These are phyloP conservation scores for Candida methanosorbosa DNA, from an alignment of 805 yeast genomes.

Conservation along the genomic window DNA sequence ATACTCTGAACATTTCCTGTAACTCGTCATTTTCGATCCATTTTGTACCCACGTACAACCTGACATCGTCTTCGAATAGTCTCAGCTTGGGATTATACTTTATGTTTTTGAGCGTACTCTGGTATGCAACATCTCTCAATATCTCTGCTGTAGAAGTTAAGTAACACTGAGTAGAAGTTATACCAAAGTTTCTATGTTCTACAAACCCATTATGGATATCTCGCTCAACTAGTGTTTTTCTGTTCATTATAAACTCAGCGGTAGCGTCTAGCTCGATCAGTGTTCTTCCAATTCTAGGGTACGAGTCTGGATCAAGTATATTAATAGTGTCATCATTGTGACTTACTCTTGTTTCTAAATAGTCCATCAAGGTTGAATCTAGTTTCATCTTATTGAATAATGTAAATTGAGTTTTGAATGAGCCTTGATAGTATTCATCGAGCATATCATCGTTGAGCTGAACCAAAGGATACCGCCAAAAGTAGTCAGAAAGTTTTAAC, in stretches of 20 bases:
- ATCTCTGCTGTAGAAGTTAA: slow-evolving; percentile 45
- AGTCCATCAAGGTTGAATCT: slow-evolving; percentile 23
- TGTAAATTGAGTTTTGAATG: slow-evolving; percentile 15
- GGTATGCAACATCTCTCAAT: slow-evolving; percentile 48
- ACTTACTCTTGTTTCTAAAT: slow-evolving; percentile 14
- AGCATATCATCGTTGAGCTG: slow-evolving; percentile 3
- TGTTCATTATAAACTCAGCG: slow-evolving; percentile 53
- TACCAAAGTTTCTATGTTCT: slow-evolving; percentile 1
- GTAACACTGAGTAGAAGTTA: slow-evolving; percentile 8
- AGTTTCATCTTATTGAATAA: slow-evolving; percentile 16
- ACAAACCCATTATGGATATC: slow-evolving; percentile 38
- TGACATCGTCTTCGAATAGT: slow-evolving; percentile 16
- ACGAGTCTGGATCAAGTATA: slow-evolving; percentile 21
- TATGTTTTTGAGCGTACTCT: slow-evolving; percentile 35
- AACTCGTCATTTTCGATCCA: slow-evolving; percentile 39
- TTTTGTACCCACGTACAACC: slow-evolving; percentile 13
- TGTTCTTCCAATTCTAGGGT: slow-evolving; percentile 51
- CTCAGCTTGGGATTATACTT: slow-evolving; percentile 17
- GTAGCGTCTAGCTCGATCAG: slow-evolving; percentile 65
- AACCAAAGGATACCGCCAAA: slow-evolving; percentile 49
- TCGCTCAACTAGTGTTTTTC: slow-evolving; percentile 33
- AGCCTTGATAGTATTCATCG: slow-evolving; percentile 8
- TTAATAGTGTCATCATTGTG: slow-evolving; percentile 3
- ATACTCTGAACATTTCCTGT: slow-evolving; percentile 22
- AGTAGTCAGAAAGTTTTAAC: slow-evolving; percentile 40